Evolutionary conservation across 768 basidiomycete genomes (phyloP), one percentile per base, ranked within the genome.

Genomic region (Pleurotus tuoliensis): DNA sequence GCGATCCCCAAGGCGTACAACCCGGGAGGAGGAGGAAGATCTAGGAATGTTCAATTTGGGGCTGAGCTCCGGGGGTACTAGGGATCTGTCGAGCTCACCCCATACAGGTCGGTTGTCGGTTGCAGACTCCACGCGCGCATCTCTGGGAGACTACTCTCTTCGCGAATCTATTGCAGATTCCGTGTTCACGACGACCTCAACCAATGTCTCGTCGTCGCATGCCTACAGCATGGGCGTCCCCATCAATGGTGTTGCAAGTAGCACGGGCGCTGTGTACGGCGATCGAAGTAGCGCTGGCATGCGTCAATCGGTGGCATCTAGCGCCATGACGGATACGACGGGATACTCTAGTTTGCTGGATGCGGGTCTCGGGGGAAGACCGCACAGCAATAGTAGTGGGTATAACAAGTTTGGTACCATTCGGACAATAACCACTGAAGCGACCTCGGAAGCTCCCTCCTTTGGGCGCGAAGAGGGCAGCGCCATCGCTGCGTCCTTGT

Each of bases 371-470:
- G 74, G 70, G 52, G 54, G 58, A 53, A 62, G 61, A 24, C 63
- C 58, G 30, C 37, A 49, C 16, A 64, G 55, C 53, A 74, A 71
- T 49, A 73, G 76, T 37, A 71, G 69, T 56, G 74, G 70, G 43
- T 74, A 75, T 60, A 85, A 81, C 65, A 86, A 82, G 66, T 92
- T 83, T 68, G 88, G 84, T 41, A 93, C 91, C 9, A 83, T 92
- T 59, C 78, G 88, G 63, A 92, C 91, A n/a, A 75, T 86, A 58
- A 90, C 85, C 30, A 93, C 92, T 27, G 90, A 92, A 60, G 77
- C 86, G 58, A 93, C 90, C 16, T 89, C 87, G 40, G 90, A 90
- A 63, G 71, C 75, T 12, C 85, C 86, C 4, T 88, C 87, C 8
- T 73, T 89, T 53, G 80, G 79, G 18, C 76, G 78, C 34, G 76